These are phyloP conservation scores for Spizellomyces punctatus DNA, from an alignment of 192 early-diverging fungal genomes.

Conservation along the genomic window DNA sequence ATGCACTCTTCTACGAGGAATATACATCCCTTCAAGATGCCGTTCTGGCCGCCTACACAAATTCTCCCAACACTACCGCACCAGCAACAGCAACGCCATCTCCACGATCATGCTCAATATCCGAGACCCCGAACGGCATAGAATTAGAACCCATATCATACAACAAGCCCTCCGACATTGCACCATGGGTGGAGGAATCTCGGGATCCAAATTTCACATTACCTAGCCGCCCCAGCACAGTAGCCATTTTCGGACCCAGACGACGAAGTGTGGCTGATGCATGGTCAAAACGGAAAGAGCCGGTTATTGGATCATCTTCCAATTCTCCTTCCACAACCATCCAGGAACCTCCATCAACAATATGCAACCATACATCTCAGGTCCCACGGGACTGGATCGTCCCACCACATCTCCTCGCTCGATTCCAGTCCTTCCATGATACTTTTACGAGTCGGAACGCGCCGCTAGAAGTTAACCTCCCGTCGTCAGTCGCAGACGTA, in stretches of 20 bases:
- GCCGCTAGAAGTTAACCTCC: constrained; percentile 7
- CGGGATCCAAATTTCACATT: background rate
- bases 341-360: background rate
- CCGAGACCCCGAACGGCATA: background rate
- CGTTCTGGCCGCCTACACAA: background rate
- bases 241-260: too few species aligned
- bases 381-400: background rate
- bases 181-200: background rate
- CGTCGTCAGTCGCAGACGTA: background rate
- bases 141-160: too few species aligned
- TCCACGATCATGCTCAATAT: background rate
- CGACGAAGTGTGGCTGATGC: background rate
- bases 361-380: background rate
- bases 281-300: background rate
- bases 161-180: background rate
- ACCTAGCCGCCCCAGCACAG: background rate
- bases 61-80: background rate
- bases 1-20: constrained; percentile 12
- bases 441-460: constrained; percentile 1
- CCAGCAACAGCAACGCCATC: background rate
- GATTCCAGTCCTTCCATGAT: background rate
- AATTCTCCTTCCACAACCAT: background rate
- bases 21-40: background rate
- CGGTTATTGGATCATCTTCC: background rate
- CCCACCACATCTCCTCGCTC: background rate